Base-by-base conservation (phyloP, 257 asterid species). In the Plantago ovata region DNA sequence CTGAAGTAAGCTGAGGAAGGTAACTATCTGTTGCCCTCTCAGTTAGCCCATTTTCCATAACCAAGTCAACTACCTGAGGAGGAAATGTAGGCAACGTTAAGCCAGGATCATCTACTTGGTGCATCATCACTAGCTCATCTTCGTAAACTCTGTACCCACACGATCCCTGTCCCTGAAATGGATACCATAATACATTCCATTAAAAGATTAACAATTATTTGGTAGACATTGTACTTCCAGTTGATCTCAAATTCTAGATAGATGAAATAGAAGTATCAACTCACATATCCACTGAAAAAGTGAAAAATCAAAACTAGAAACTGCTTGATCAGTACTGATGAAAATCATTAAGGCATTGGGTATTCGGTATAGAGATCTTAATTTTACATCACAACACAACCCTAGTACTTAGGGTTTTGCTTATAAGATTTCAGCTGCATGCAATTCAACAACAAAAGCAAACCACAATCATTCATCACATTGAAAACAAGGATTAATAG, bases 81-180 rank as follows among this genome's bases (percentile, higher is more conserved):
- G 56, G 56, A 28, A 74, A 55, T 8, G 21, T 61, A 36, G 59
- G 38, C 20, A 54, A 39, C 40, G 15, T 58, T 51, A 43, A 19
- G 41, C 45, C 49, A 39, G 39, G 70, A 41, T 58, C 56, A 41
- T 58, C 56, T 43, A 10, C 48, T 46, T 9, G 45, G 38, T 28
- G 24, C 6, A 9, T 16, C 24, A 54, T 58, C 62, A 38, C 45
- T 7, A 71, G 59, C 64, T 64, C 82, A 47, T 82, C 90, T 46
- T 77, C 56, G 86, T 81, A 77, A 58, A 65, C 64, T 61, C 58
- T 70, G 63, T 47, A 79, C 40, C 78, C 82, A 63, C 90, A 82
- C 5, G 86, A 72, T 53, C 84, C 90, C 60, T 82, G 75, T 44
- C 80, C 90, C 90, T 79, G 77, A 28, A 59, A 33, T 48, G 0